Conservation (phyloP, 495 filamentous ascomycete genomes). For the Talaromyces borbonicus region DNA sequence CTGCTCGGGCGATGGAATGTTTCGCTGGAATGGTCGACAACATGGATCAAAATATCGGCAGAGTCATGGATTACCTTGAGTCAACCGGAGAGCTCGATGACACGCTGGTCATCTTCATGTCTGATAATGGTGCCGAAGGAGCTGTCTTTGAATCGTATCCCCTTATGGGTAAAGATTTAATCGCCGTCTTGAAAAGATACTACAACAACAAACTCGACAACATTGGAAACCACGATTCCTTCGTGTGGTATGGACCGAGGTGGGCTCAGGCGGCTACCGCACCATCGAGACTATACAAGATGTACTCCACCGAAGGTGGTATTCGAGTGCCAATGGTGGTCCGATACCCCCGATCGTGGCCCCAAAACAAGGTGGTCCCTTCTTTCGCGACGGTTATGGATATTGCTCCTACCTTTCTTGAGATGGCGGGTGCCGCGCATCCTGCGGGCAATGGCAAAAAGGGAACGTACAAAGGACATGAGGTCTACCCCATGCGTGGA, state of each 20-base stretch:
- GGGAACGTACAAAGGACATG: background rate
- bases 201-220: constrained; percentile 40
- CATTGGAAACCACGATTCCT: constrained; percentile 33
- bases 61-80: constrained; percentile 33
- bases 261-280: background rate
- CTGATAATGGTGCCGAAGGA: constrained; percentile 43
- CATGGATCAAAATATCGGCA: no score
- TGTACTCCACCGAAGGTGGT: background rate
- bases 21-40: no score
- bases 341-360: background rate
- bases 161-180: constrained; percentile 21
- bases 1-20: no score
- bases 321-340: background rate
- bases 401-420: constrained; percentile 39
- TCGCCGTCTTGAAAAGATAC: no score
- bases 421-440: constrained; percentile 41
- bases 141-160: background rate
- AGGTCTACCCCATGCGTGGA: background rate
- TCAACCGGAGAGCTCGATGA: constrained; percentile 38
- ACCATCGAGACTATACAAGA: background rate
- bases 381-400: constrained; percentile 46
- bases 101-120: constrained; percentile 40
- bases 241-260: constrained; percentile 7
- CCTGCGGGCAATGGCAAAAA: no score
- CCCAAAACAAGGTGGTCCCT: no score